A percentile compares a stretch with the other conserved stretches of the same genome.
Evolutionary conservation across 73 alveolate species (phyloP).

Genomic region (Paramecium caudatum): DNA sequence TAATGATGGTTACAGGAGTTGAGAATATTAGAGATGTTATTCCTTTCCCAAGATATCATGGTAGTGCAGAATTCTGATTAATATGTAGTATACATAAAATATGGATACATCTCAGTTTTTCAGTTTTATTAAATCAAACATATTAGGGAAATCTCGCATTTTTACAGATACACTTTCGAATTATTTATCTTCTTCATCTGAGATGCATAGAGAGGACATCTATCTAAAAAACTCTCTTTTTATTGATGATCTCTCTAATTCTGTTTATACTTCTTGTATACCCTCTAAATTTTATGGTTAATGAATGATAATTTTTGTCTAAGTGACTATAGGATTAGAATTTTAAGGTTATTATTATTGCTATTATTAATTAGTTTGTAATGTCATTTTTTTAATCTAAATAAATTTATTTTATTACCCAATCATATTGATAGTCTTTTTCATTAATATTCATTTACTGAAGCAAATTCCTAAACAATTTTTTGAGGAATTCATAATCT

Average conservation of each 20-base stretch:
- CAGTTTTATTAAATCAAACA: slow-evolving; percentile 40
- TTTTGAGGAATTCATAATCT: slow-evolving; percentile 71
- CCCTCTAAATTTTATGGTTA: slow-evolving; percentile 43
- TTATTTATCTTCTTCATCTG: slow-evolving; percentile 3
- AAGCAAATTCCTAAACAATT: slow-evolving; percentile 50
- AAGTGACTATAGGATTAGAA: not conserved
- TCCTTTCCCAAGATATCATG: slow-evolving; percentile 99
- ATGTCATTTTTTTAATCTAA: not conserved
- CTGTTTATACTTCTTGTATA: slow-evolving; percentile 18
- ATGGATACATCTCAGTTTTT: too few relatives aligned
- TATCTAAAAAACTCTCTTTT: not conserved
- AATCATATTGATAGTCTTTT: slow-evolving; percentile 65
- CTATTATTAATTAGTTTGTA: not conserved
- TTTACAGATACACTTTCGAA: slow-evolving; percentile 15
- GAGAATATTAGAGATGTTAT: slow-evolving; percentile 99
- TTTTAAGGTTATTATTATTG: not conserved
- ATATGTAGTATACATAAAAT: too few relatives aligned
- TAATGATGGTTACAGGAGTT: slow-evolving; percentile 98
- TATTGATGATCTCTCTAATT: not conserved
- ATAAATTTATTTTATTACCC: slow-evolving; percentile 47
- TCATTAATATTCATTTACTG: slow-evolving; percentile 46
- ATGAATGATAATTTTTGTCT: not conserved
- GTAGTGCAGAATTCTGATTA: slow-evolving; percentile 99
- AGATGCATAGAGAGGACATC: not conserved
- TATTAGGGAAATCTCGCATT: slow-evolving; percentile 12